These are phyloP conservation scores for Thielaviopsis cerberus DNA, from an alignment of 2,329 filamentous ascomycete species.

Conservation along the genomic window DNA sequence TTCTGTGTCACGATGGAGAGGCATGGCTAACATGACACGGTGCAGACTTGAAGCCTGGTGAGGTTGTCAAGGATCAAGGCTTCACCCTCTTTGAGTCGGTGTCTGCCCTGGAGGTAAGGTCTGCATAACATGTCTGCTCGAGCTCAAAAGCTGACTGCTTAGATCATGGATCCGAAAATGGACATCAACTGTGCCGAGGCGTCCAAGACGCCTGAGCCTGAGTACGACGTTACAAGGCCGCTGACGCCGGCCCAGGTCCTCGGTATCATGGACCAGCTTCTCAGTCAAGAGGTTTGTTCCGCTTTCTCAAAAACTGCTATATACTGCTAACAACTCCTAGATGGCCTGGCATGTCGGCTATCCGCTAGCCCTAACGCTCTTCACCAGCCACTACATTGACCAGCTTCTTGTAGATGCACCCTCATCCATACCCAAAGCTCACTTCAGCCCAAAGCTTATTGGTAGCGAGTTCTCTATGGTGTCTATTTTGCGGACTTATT, in stretches of 20 bases:
- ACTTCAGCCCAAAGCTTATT: constrained; percentile 30
- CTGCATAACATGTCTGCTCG: neutral
- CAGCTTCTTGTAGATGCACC: constrained; percentile 57
- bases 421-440: constrained; percentile 41
- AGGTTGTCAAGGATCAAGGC: constrained; percentile 80
- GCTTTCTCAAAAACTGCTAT: no score
- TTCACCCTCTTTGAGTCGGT: constrained; percentile 94
- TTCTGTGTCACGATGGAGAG: neutral
- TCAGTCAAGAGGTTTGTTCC: constrained; percentile 59
- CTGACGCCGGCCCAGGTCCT: constrained; percentile 64
- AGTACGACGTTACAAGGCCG: constrained; percentile 53
- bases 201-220: constrained; percentile 65
- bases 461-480: constrained; percentile 29
- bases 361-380: constrained; percentile 80
- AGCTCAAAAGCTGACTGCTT: neutral
- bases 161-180: constrained; percentile 99
- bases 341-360: constrained; percentile 97
- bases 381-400: constrained; percentile 84
- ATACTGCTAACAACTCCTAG: constrained; percentile 23
- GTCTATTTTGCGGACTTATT: constrained; percentile 64
- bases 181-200: constrained; percentile 72
- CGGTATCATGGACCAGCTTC: constrained; percentile 82
- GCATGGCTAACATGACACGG: neutral
- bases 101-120: constrained; percentile 53
- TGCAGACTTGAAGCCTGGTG: constrained; percentile 29